Evolutionary conservation across 768 basidiomycete genomes (phyloP), one percentile per base, ranked within the genome.

Genomic region (Hygrocybe coccinea): DNA sequence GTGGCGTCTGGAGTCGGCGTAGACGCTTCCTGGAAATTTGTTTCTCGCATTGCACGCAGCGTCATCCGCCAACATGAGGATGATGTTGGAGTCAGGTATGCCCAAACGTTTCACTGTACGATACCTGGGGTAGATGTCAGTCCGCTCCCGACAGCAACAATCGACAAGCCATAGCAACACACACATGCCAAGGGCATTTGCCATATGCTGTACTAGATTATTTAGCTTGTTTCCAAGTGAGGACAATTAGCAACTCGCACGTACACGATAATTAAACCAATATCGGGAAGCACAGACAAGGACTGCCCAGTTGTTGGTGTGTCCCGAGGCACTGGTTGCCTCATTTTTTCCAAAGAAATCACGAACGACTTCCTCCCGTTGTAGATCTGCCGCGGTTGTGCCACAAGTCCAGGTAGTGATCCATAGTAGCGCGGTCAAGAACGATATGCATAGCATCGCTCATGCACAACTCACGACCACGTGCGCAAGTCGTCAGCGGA

Each of bases 241-340:
- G 52, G 39, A 22, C 35, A 52, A 17, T 37, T 34, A 36, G 38
- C 41, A 43, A 0, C 15, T 15, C 6, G 19, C 14, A 79, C 87
- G 51, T 65, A 97, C 95, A 41, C 95, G 77, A 66, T 99, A 99
- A 68, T 99, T 99, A 78, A 99, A 99, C 95, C 95, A 97, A 68
- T 95, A 95, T 55, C 95, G 69, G 5, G 94, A 97, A 1, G 97
- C 80, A 63, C 90, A 95, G 3, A 98, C 95, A 35, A 98, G 76
- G 5, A 99, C 95, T 1, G 97, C 97, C 97, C 97, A 99, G 69
- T 98, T 98, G 67, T 98, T 99, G 5, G 95, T 97, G 67, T 97
- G 93, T 29, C 68, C 67, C 14, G 77, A 77, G 7, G 62, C 62
- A 33, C 59, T 67, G 34, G 58, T 59, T 3, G 64, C 65, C 17